A percentile compares a stretch with the other conserved stretches of the same genome.
These are phyloP conservation scores for Caryopteris hybrid DNA, from an alignment of 305 asterid species.

Conservation along the genomic window DNA sequence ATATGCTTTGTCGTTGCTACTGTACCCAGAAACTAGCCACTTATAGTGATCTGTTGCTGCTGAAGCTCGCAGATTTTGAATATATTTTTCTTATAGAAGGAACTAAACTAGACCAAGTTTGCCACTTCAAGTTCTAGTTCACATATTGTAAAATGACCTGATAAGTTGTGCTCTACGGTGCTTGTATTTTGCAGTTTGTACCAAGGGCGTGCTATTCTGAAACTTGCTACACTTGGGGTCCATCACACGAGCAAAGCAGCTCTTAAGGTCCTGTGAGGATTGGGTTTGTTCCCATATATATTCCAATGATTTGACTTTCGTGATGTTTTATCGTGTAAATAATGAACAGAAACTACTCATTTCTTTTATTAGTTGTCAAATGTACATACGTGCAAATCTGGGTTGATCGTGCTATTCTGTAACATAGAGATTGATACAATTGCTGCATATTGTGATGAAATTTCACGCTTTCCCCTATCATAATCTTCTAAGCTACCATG, in stretches of 20 bases:
- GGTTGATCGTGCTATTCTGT: slow-evolving; percentile 4
- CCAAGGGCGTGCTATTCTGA: slow-evolving; percentile 62
- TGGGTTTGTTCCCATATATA: slow-evolving; percentile 14
- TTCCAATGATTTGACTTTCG: not conserved
- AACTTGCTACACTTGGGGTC: slow-evolving; percentile 63
- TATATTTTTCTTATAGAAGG: not conserved
- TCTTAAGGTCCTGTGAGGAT: slow-evolving; percentile 43
- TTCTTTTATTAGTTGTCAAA: not conserved
- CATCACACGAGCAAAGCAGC: slow-evolving; percentile 73
- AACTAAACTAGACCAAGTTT: not conserved
- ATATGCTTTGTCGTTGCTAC: not conserved
- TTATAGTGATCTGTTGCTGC: not conserved
- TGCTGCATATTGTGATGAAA: not conserved
- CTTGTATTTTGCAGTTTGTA: slow-evolving; percentile 58
- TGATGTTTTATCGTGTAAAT: slow-evolving; percentile 5
- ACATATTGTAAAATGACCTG: too few relatives aligned
- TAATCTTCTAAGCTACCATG: not conserved
- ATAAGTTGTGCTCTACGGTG: slow-evolving; percentile 6
- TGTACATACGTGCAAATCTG: slow-evolving; percentile 25
- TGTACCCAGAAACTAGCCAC: not conserved
- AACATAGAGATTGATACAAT: not conserved
- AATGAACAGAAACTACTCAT: not conserved
- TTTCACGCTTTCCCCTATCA: not conserved
- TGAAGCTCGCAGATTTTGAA: not conserved
- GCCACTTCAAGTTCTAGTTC: not conserved